Conservation (phyloP, 495 filamentous ascomycete species). For the Hypomontagnella monticulosa region DNA sequence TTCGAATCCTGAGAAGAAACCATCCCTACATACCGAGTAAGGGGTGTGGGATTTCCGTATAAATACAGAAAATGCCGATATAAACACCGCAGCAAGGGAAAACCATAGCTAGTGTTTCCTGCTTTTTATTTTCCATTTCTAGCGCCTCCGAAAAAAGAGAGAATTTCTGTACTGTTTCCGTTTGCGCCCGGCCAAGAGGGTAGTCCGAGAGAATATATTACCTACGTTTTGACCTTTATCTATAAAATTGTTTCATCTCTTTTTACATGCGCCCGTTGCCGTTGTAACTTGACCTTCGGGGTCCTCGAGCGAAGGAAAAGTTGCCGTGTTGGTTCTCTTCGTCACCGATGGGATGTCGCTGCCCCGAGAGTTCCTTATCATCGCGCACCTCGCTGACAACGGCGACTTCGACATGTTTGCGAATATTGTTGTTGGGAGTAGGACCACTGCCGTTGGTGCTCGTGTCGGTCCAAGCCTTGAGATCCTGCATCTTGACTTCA, state of each 20-base stretch:
- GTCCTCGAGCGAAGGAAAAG: slow-evolving; percentile 35
- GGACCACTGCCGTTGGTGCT: slow-evolving; percentile 33
- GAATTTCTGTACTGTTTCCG: slow-evolving; percentile 22
- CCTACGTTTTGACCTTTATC: slow-evolving; percentile 16
- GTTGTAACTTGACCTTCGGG: slow-evolving; percentile 34
- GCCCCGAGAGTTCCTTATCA: slow-evolving; percentile 1
- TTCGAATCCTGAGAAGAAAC: slow-evolving; percentile 24
- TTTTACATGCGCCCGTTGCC: slow-evolving; percentile 27
- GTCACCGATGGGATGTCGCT: slow-evolving; percentile 21
- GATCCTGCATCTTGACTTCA: slow-evolving; percentile 51
- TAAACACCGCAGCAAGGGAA: slow-evolving; percentile 10
- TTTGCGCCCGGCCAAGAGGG: slow-evolving; percentile 26
- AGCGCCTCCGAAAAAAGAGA: slow-evolving; percentile 7
- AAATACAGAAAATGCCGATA: slow-evolving; percentile 17
- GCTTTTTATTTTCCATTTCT: slow-evolving; percentile 21
- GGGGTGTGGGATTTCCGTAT: slow-evolving; percentile 18
- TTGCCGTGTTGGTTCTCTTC: slow-evolving; percentile 41
- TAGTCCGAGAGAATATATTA: slow-evolving; percentile 21
- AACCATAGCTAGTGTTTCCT: neutral
- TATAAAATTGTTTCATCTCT: slow-evolving; percentile 9
- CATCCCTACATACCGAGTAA: slow-evolving; percentile 3
- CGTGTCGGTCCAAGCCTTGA: slow-evolving; percentile 42
- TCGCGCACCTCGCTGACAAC: slow-evolving; percentile 37
- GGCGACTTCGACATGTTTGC: slow-evolving; percentile 38
- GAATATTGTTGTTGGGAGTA: slow-evolving; percentile 27